Conservation (phyloP, 2,329 filamentous ascomycete genomes). For the Dryadomyces quercus-mongolicae region DNA sequence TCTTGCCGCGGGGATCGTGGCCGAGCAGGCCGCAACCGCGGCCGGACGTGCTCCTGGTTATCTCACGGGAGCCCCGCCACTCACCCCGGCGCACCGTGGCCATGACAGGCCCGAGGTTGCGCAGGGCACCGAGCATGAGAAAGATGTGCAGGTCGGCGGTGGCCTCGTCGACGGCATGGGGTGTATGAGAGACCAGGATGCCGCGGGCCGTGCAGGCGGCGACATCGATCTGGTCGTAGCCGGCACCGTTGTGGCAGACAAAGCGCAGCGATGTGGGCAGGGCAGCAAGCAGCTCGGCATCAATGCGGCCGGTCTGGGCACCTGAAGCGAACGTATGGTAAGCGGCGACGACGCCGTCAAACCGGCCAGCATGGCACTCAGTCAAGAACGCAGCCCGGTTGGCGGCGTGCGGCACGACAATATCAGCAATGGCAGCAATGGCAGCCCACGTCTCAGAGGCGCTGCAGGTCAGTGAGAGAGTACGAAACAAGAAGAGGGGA, state of each 20-base stretch:
- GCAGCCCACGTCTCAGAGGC: conserved; percentile 53
- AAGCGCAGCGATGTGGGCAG: conserved; percentile 43
- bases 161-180: conserved; percentile 68
- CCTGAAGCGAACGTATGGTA: conserved; percentile 56
- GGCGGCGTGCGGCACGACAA: conserved; percentile 30
- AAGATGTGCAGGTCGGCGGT: conserved; percentile 76
- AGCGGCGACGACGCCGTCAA: conserved; percentile 9
- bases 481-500: no score
- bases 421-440: conserved; percentile 49
- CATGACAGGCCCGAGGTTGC: conserved; percentile 60
- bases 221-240: conserved; percentile 75
- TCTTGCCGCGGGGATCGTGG: conserved; percentile 47
- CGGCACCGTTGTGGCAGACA: conserved; percentile 57
- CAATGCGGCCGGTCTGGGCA: conserved; percentile 53
- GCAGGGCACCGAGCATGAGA: conserved; percentile 66
- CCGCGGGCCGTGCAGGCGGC: conserved; percentile 53
- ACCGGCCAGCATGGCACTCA: conserved; percentile 9
- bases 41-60: neutral
- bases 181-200: conserved; percentile 68
- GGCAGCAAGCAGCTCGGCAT: conserved; percentile 53
- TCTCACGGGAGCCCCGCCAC: conserved; percentile 48
- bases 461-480: conserved; percentile 24
- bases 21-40: conserved; percentile 39
- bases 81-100: conserved; percentile 49
- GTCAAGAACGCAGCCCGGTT: conserved; percentile 9